Evolutionary conservation across 257 asterid genomes (phyloP).

Genomic region (Jacaranda mimosifolia): DNA sequence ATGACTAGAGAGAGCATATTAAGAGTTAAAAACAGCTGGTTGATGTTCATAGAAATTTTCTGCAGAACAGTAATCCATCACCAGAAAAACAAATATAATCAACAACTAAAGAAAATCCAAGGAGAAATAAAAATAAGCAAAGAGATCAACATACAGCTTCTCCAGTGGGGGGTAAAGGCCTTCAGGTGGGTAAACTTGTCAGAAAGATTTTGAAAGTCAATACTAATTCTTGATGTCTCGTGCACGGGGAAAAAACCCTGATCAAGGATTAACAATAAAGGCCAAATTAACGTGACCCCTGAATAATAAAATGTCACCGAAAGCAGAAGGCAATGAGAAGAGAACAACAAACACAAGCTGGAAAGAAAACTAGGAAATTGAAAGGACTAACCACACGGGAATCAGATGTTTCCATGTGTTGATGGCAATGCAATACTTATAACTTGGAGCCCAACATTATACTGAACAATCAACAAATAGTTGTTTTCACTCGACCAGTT

Average conservation of each 20-base stretch:
- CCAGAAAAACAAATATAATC: slow-evolving; percentile 26
- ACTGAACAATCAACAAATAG: slow-evolving; percentile 93
- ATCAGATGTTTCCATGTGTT: slow-evolving; percentile 94
- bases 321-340: slow-evolving; percentile 27
- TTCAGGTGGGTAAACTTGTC: slow-evolving; percentile 53
- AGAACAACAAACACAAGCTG: slow-evolving; percentile 9
- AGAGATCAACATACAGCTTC: slow-evolving; percentile 59
- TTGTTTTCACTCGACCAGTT: slow-evolving; percentile 99
- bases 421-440: slow-evolving; percentile 93
- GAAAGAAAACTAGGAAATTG: slow-evolving; percentile 22
- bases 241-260: slow-evolving; percentile 97
- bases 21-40: slow-evolving; percentile 68
- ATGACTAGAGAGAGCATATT: slow-evolving; percentile 52
- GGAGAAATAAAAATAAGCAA: background rate
- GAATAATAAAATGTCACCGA: slow-evolving; percentile 11
- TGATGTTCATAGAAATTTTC: slow-evolving; percentile 76
- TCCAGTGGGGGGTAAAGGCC: slow-evolving; percentile 67
- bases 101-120: slow-evolving; percentile 10
- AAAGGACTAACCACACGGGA: slow-evolving; percentile 83
- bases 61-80: slow-evolving; percentile 44
- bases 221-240: slow-evolving; percentile 69
- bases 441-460: slow-evolving; percentile 65
- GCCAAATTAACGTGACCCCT: background rate
- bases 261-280: slow-evolving; percentile 39
- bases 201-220: slow-evolving; percentile 69